Evolutionary conservation across 176 grass and related monocot genomes (phyloP), one percentile per base, ranked within the genome.

Genomic region (Tillandsia leiboldiana): DNA sequence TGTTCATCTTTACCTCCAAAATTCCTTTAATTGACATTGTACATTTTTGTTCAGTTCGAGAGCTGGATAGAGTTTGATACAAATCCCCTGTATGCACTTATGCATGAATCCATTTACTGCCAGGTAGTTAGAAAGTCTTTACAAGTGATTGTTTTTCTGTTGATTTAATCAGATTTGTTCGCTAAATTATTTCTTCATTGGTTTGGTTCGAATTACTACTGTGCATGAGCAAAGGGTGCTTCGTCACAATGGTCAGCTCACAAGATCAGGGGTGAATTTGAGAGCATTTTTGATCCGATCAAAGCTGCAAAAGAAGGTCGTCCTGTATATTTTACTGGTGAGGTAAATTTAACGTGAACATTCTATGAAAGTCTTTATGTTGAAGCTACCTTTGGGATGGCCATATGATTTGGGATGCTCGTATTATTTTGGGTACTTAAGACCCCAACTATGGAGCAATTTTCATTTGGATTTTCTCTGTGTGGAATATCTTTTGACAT

Each of bases 51-150:
- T 72, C 77, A 91, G 85, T 85, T 91, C 61, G 91, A 96, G 67
- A 96, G 75, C 73, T 91, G 87, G 91, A 58, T 96, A 85, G 77
- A 79, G 75, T 96, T 96, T 50, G 87, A 96, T 71, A 78, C 81
- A 69, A 96, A 96, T 81, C 87, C 87, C 74, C 70, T 96, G 13
- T 96, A 91, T 83, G 91, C 87, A 59, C 63, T 96, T 49, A 48
- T 96, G 74, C 91, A 96, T 8, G 91, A 97, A 81, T 85, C 89
- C 69, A 96, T 96, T 63, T 96, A 92, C 68, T 96, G 93, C 62
- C 73, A 96, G 93, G 93, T 92, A 80, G 63, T 33, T 57, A 58
- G 8, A 2, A 11, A 64, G 68, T 23, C 53, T 65, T 49, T 26
- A 9, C n/a, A 59, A 1, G 20, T 14, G 13, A 71, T 27, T 85